These are phyloP conservation scores for Gossypium sturtianum DNA, from an alignment of 345 rosid genomes.

Conservation along the genomic window DNA sequence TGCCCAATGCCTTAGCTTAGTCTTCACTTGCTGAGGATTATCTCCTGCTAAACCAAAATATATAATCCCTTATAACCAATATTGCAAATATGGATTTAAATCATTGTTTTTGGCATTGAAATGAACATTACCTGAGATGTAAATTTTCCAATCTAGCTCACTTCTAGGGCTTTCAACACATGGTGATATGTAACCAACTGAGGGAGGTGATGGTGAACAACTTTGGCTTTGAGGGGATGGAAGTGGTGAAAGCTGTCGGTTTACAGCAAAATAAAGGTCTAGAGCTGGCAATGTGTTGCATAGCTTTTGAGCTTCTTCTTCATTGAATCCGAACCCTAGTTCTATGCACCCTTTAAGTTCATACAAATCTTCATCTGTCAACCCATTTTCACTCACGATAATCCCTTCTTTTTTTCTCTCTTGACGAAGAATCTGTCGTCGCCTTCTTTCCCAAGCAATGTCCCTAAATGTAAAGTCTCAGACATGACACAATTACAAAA, in stretches of 20 bases:
- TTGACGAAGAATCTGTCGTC: conserved; percentile 53
- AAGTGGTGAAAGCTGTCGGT: conserved; percentile 59
- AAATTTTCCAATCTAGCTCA: conserved; percentile 60
- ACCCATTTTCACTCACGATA: conserved; percentile 23
- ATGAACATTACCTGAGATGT: conserved; percentile 52
- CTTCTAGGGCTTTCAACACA: conserved; percentile 52
- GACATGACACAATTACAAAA: not conserved
- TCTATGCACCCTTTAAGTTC: conserved; percentile 93
- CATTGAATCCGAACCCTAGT: conserved; percentile 89
- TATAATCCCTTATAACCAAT: no score
- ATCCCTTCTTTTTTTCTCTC: conserved; percentile 29
- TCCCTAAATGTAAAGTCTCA: conserved; percentile 17
- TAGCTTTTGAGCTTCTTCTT: conserved; percentile 64
- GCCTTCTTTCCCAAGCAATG: conserved; percentile 80
- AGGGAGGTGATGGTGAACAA: conserved; percentile 14
- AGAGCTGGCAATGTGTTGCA: conserved; percentile 85
- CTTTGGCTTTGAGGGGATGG: conserved; percentile 54
- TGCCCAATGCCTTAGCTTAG: conserved; percentile 86
- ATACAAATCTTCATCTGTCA: conserved; percentile 76
- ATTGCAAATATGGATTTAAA: no score
- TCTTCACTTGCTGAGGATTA: conserved; percentile 59
- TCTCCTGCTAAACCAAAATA: conserved; percentile 12
- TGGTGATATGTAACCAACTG: conserved; percentile 45
- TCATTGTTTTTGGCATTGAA: not conserved
- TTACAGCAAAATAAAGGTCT: conserved; percentile 85